Evolutionary conservation across 306 rosid species (phyloP), one percentile per base, ranked within the genome.

Genomic region (Bauhinia variegata): DNA sequence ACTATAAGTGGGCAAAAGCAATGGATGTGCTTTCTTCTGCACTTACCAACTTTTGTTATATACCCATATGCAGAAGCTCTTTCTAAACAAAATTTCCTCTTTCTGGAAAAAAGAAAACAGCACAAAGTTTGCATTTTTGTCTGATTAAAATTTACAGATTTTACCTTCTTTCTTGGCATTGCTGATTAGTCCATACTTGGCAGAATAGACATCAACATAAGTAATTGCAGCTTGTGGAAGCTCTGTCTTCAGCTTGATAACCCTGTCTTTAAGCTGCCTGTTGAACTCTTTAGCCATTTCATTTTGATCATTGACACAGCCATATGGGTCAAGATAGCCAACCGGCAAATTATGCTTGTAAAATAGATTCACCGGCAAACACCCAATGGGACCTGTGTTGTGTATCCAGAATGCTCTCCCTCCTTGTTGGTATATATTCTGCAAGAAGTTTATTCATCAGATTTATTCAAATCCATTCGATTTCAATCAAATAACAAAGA

Each of bases 381-480:
- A 92, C 13, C 98, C 98, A 67, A 89, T 52, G 0, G 98, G 98
- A n/a, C 91, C 88, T 11, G 96, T 92, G 74, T 89, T 92, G 85
- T 89, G 98, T 68, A 92, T 78, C 98, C 98, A 92, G 55, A 92
- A 92, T 36, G 85, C 11, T 82, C 95, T 84, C 50, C 98, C 98
- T 28, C 92, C 96, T 82, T 75, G 83, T 52, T 81, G 7, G 47
- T 87, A 89, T 51, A 89, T 65, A 67, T 71, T 77, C 97, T 92
- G 80, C 72, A 64, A 64, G 18, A 16, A 49, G 28, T 43, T 52
- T 11, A 60, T 28, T 4, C 48, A 38, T 44, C 19, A 51, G 3
- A 30, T 16, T 8, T 23, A 15, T 33, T 44, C 16, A 44, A 43
- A 55, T 9, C 33, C 65, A 23, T 23, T 23, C 2, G 37, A 39